Base-by-base conservation (phyloP, 2,329 filamentous ascomycete genomes). In the Venturia pyrina region DNA sequence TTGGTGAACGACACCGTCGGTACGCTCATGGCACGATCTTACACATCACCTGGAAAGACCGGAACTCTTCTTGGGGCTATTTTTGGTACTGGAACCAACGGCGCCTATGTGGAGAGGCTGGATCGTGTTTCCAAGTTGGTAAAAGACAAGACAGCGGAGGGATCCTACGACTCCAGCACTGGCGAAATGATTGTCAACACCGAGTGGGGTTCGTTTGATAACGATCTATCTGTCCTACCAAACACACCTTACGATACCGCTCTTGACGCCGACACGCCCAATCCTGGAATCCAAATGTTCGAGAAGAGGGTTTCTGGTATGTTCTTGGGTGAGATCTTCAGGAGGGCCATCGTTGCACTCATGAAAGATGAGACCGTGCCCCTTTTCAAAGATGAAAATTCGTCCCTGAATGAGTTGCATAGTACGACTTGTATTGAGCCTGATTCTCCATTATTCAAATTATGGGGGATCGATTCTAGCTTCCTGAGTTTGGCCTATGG, bases 171-270 rank as follows among this genome's bases (percentile, higher is more conserved):
- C 77, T 82, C 81, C 62, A 87, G 86, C 10, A 96, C 93, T 0
- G 92, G 93, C 64, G 87, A 96, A 71, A 99, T 99, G 95, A 91
- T 99, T 67, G 85, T 99, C 78, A 99, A 99, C 79, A 93, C 90
- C 0, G 95, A 99, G 79, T 99, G 95, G 95, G 95, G 95, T 68
- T 96, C 91, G 66, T 99, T 99, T 73, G 95, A 99, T 78, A 98
- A 98, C 79, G 85, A 89, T 71, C 86, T 98, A 69, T 90, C 88
- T 70, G 89, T 96, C 24, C 83, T 99, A 50, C 95, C 93, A 59
- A 89, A 87, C 72, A 98, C 93, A 0, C 80, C 85, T 0, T 98
- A 91, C 79, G 95, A 99, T 74, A 79, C 82, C 62, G 83, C 86
- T 66, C 82, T 99, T 32, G 93, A 99, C 76, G 79, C 81, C 66